Conservation (phyloP, 768 basidiomycete genomes). For the Leccinellum luteum region DNA sequence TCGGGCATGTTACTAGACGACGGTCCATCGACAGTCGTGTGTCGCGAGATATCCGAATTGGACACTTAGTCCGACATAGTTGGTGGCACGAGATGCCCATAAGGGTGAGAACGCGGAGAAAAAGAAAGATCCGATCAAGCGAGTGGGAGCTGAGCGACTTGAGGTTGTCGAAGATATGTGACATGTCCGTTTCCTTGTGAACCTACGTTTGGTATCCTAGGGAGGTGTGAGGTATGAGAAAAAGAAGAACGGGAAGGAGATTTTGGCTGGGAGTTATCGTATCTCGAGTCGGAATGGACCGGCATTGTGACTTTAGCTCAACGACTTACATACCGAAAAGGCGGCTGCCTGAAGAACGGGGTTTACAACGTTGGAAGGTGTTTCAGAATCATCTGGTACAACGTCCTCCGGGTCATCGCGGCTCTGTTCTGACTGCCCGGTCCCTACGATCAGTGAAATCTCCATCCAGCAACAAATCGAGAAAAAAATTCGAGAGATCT, state of each 20-base stretch:
- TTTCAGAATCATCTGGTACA: background rate
- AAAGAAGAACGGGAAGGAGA: constrained; percentile 13
- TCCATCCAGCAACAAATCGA: background rate
- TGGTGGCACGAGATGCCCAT: background rate
- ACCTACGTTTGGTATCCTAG: constrained; percentile 22
- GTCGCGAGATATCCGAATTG: background rate
- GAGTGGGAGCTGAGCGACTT: constrained; percentile 12
- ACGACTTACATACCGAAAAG: background rate
- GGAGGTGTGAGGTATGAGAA: background rate
- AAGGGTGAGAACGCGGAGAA: constrained; percentile 22
- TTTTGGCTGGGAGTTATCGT: constrained; percentile 28
- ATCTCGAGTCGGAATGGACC: background rate
- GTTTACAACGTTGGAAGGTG: background rate
- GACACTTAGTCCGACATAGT: background rate
- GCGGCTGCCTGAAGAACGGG: background rate
- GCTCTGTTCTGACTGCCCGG: background rate
- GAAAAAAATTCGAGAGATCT: background rate
- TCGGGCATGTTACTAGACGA: constrained; percentile 13
- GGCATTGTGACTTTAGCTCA: background rate
- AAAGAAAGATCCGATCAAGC: constrained; percentile 15
- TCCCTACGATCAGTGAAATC: background rate
- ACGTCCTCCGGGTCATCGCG: too few species aligned
- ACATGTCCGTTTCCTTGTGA: constrained; percentile 16
- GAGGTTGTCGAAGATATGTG: constrained; percentile 24
- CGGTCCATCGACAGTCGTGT: background rate